Conservation (phyloP, 139 green algal genomes). For the Medakamo hakoo region DNA sequence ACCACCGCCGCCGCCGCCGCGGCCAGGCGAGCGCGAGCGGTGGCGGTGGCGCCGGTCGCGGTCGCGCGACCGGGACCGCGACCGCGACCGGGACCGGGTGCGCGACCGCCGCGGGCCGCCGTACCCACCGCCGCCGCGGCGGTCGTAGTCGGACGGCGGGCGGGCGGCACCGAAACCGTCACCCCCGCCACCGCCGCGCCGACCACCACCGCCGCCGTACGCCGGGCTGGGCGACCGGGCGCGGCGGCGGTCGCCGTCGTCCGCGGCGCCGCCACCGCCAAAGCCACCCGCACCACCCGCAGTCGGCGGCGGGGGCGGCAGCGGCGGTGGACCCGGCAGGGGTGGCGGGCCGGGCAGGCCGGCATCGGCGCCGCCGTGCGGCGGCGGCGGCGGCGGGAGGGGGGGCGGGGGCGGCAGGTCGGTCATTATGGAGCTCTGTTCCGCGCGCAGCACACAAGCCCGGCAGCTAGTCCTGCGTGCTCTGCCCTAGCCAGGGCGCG, state of each 20-base stretch:
- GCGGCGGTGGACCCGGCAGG: too few relatives aligned
- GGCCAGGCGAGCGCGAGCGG: not conserved
- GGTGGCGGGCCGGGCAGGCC: too few relatives aligned
- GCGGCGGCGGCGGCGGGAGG: not conserved
- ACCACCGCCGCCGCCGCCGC: not conserved
- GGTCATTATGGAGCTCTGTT: too few relatives aligned
- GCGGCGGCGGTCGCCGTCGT: not conserved
- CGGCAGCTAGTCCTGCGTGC: too few relatives aligned
- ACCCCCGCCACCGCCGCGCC: not conserved
- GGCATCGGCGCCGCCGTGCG: too few relatives aligned
- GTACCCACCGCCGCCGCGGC: slow-evolving; percentile 1
- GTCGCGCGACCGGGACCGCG: not conserved
- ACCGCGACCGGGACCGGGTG: not conserved
- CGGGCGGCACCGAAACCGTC: not conserved
- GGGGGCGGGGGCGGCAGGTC: not conserved
- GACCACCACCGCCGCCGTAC: not conserved
- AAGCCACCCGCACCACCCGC: not conserved
- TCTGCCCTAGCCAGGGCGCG: too few relatives aligned
- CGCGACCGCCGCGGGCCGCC: slow-evolving; percentile 3
- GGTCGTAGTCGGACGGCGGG: not conserved
- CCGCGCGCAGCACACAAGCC: too few relatives aligned
- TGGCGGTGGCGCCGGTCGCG: not conserved
- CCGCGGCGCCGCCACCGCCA: not conserved
- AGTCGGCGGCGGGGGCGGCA: too few relatives aligned
- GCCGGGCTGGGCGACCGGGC: not conserved